Conservation (phyloP, 1,284 basidiomycete genomes). For the Ustilago bromivora region DNA sequence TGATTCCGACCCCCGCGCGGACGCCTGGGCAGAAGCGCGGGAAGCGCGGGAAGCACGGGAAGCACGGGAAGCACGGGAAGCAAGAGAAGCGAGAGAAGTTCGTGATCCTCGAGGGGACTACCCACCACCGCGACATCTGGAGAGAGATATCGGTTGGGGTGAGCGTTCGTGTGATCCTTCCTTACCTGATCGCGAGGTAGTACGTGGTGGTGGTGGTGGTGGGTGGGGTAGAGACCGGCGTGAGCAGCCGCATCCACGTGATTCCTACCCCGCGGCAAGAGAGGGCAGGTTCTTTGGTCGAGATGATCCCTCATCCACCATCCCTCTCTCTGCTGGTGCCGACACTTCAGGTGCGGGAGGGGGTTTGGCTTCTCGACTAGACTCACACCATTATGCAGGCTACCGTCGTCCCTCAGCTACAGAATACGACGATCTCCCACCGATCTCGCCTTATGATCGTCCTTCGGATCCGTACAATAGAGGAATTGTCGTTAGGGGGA, state of each 20-base stretch:
- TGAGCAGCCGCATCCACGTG: background rate
- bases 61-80: conserved; percentile 26
- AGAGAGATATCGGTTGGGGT: conserved; percentile 36
- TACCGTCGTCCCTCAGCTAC: conserved; percentile 37
- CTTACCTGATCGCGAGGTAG: conserved; percentile 10
- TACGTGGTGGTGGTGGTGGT: conserved; percentile 26
- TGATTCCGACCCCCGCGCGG: conserved; percentile 15
- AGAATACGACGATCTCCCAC: conserved; percentile 29
- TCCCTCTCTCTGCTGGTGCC: background rate
- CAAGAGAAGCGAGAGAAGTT: conserved; percentile 26
- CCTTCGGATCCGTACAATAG: conserved; percentile 31
- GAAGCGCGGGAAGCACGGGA: conserved; percentile 9
- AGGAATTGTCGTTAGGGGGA: conserved; percentile 28
- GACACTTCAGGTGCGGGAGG: background rate
- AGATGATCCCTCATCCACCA: background rate
- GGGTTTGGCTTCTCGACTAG: conserved; percentile 19
- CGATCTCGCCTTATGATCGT: conserved; percentile 28
- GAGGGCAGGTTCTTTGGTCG: conserved; percentile 6
- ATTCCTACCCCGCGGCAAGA: background rate
- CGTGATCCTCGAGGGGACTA: background rate
- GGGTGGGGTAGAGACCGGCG: conserved; percentile 15
- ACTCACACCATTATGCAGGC: conserved; percentile 18
- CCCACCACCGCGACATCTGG: background rate
- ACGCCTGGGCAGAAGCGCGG: conserved; percentile 39
- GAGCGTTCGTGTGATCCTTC: conserved; percentile 21